A percentile compares a stretch with the other conserved stretches of the same genome.
Evolutionary conservation across 345 rosid species (phyloP).

Genomic region (Reutealis trisperma): DNA sequence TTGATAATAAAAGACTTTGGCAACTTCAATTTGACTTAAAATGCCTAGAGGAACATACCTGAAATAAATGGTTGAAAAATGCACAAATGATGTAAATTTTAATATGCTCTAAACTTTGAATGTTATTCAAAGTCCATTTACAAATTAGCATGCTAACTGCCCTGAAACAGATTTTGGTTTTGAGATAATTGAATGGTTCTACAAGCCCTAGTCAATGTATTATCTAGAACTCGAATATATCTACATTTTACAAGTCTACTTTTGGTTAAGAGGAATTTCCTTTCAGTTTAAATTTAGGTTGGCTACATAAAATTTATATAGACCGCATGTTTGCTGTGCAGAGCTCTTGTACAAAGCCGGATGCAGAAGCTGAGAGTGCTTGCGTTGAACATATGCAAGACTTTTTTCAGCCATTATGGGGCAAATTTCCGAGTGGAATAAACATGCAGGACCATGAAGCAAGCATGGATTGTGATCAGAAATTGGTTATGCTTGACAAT

Average conservation of each 20-base stretch:
- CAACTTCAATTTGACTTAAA: background rate
- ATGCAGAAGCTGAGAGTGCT: slow-evolving; percentile 57
- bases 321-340: slow-evolving; percentile 43
- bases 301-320: slow-evolving; percentile 27
- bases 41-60: background rate
- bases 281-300: slow-evolving; percentile 28
- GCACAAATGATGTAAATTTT: background rate
- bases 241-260: slow-evolving; percentile 1
- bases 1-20: background rate
- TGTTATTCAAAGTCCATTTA: slow-evolving; percentile 1
- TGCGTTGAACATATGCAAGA: slow-evolving; percentile 43
- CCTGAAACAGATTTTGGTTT: slow-evolving; percentile 4
- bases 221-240: slow-evolving; percentile 6
- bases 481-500: slow-evolving; percentile 31
- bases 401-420: slow-evolving; percentile 25
- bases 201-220: slow-evolving; percentile 6
- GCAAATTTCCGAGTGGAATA: slow-evolving; percentile 21
- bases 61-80: background rate
- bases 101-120: background rate
- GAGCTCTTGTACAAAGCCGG: slow-evolving; percentile 87
- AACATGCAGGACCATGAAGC: slow-evolving; percentile 31
- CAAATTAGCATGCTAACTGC: background rate
- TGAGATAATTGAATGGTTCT: slow-evolving; percentile 9
- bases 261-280: slow-evolving; percentile 25
- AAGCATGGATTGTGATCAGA: slow-evolving; percentile 18